Percentiles rank a stretch among this genome's conserved stretches.
Evolutionary conservation across 1,139 yeast species (phyloP).

Genomic region (Geotrichum macrosporum): DNA sequence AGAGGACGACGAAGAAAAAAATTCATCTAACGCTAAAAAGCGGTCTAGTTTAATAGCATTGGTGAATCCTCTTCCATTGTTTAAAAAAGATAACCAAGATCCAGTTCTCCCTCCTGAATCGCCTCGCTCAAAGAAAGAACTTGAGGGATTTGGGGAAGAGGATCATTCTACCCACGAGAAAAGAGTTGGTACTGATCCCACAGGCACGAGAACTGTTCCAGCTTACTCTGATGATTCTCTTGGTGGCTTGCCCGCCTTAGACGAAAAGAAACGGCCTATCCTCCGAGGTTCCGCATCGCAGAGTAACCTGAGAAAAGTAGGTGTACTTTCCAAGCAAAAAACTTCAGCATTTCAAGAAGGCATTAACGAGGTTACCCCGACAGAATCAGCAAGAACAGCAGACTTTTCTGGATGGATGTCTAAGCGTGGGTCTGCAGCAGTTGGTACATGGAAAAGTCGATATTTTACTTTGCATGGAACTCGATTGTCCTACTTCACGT

Average conservation of each 20-base stretch:
- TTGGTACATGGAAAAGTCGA: constrained; percentile 86
- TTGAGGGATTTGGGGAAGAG: neutral
- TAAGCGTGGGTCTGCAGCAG: constrained; percentile 79
- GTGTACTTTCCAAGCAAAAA: constrained; percentile 37
- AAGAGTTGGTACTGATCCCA: constrained; percentile 26
- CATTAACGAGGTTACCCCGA: constrained; percentile 68
- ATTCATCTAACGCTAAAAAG: constrained; percentile 1
- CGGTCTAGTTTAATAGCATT: constrained; percentile 17
- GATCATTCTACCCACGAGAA: constrained; percentile 5
- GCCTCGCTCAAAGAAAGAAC: no score
- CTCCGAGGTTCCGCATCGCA: constrained; percentile 33
- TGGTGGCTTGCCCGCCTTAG: neutral
- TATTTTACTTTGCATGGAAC: constrained; percentile 91
- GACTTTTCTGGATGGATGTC: constrained; percentile 93
- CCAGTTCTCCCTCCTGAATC: constrained; percentile 1
- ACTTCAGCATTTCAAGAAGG: constrained; percentile 96
- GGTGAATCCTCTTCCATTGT: constrained; percentile 12
- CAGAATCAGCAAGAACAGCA: constrained; percentile 72
- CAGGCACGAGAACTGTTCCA: constrained; percentile 2
- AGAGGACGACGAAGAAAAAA: constrained; percentile 12
- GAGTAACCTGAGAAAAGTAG: constrained; percentile 25
- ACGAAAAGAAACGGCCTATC: constrained; percentile 22
- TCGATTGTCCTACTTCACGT: constrained; percentile 78
- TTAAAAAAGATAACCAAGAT: constrained; percentile 3
- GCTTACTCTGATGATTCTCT: neutral